Evolutionary conservation across 2,329 filamentous ascomycete species (phyloP).

Genomic region (Dothiorella sarmentorum): DNA sequence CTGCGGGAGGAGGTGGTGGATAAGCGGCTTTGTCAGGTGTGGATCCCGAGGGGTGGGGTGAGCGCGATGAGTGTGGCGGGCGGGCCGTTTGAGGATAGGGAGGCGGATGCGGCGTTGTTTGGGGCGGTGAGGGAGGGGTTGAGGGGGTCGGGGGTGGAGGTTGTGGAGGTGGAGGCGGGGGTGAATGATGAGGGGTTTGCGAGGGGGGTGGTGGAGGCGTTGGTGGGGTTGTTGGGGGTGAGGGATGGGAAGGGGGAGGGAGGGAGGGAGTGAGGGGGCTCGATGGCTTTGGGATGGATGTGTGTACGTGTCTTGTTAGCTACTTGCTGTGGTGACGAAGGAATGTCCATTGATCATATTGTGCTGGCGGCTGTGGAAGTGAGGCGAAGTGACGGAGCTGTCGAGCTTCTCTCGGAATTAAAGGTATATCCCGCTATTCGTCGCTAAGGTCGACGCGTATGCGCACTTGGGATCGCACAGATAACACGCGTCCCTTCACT

Average conservation of each 20-base stretch:
- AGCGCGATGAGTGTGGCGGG: conserved; percentile 57
- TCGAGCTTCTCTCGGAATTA: too few species aligned
- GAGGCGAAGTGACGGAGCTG: too few species aligned
- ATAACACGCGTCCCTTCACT: too few species aligned
- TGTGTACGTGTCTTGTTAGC: too few species aligned
- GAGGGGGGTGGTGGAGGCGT: conserved; percentile 43
- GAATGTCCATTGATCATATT: too few species aligned
- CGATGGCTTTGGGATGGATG: too few species aligned
- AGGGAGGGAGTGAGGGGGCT: not conserved
- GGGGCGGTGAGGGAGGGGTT: conserved; percentile 49
- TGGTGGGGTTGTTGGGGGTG: conserved; percentile 33
- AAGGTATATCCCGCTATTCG: too few species aligned
- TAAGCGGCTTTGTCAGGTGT: conserved; percentile 49
- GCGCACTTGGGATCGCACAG: too few species aligned
- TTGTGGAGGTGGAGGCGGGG: conserved; percentile 49
- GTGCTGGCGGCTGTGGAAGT: too few species aligned
- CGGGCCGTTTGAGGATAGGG: conserved; percentile 51
- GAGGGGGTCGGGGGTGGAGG: conserved; percentile 45
- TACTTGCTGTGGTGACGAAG: too few species aligned
- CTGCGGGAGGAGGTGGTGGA: conserved; percentile 41
- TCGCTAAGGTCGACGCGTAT: too few species aligned
- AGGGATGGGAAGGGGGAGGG: not conserved
- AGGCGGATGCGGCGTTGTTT: conserved; percentile 49
- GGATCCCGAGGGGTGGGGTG: conserved; percentile 59
- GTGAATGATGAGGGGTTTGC: conserved; percentile 57